Percentiles rank a stretch among this genome's conserved stretches.
Conservation (phyloP, 495 filamentous ascomycete genomes). For the Hyphodiscus hymeniophilus region DNA sequence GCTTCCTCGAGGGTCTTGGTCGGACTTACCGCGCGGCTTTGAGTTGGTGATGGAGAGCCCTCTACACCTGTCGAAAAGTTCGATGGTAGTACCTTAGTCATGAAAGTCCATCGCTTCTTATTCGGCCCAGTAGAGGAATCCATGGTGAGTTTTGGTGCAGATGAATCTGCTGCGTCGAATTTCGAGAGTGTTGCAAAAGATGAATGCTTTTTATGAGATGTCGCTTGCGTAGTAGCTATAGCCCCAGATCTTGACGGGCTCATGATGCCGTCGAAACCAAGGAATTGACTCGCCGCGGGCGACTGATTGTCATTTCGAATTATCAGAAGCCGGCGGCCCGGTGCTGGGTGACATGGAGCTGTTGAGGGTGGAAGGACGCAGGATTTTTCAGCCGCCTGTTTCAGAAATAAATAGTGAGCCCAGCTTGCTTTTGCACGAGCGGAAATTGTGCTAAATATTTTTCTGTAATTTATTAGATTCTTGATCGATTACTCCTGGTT, state of each 20-base stretch:
- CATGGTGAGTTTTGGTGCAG: conserved; percentile 10
- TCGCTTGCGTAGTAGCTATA: conserved; percentile 27
- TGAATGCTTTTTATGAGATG: conserved; percentile 30
- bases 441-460: conserved; percentile 64
- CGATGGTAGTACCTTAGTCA: conserved; percentile 61
- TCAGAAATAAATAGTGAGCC: conserved; percentile 70
- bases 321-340: conserved; percentile 85
- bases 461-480: conserved; percentile 17
- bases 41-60: conserved; percentile 32
- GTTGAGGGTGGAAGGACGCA: conserved; percentile 58
- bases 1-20: conserved; percentile 22
- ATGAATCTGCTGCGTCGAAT: conserved; percentile 3
- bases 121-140: conserved; percentile 16
- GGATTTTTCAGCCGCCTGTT: conserved; percentile 50
- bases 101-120: conserved; percentile 62
- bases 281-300: conserved; percentile 39
- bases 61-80: conserved; percentile 21
- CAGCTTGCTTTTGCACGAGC: conserved; percentile 65
- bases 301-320: conserved; percentile 64
- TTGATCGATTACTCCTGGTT: neutral
- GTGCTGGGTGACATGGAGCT: conserved; percentile 77
- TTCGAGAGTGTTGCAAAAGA: conserved; percentile 21
- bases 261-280: conserved; percentile 57
- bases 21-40: conserved; percentile 28
- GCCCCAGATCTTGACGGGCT: conserved; percentile 22